These are phyloP conservation scores for Sordariomycetes sp. DNA, from an alignment of 2,329 filamentous ascomycete species.

Conservation along the genomic window DNA sequence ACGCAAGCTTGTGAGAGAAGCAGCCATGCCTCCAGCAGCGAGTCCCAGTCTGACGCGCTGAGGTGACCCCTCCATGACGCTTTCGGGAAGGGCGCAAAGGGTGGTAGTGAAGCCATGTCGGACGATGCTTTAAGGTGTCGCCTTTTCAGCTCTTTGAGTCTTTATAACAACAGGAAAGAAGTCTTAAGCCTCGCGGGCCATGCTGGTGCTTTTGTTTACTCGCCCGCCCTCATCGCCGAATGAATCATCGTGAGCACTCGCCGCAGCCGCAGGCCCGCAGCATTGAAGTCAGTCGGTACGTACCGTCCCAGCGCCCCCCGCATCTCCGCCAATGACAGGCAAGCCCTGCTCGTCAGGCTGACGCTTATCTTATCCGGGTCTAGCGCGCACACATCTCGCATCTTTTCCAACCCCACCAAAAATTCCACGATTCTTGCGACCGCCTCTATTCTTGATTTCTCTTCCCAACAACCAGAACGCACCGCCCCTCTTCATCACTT, in stretches of 20 bases:
- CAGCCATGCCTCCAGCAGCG: conserved; percentile 69
- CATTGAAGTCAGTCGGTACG: conserved; percentile 5
- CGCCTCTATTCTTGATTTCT: conserved; percentile 8
- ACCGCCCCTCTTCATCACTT: conserved; percentile 59
- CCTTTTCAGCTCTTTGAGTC: background rate
- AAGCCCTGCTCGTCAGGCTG: too few species aligned
- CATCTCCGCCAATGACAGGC: conserved; percentile 7
- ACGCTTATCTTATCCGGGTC: too few species aligned
- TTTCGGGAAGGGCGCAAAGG: conserved; percentile 70
- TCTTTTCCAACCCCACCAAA: conserved; percentile 11
- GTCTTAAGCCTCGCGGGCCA: background rate
- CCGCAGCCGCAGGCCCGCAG: background rate
- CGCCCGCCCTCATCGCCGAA: conserved; percentile 19
- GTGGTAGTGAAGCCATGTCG: conserved; percentile 46
- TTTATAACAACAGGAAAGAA: background rate
- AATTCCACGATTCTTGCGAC: too few species aligned
- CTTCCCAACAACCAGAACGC: conserved; percentile 12
- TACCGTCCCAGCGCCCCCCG: conserved; percentile 1
- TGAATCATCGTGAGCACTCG: conserved; percentile 23
- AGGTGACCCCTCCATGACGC: conserved; percentile 57
- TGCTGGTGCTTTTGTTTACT: conserved; percentile 4
- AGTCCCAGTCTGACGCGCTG: conserved; percentile 63
- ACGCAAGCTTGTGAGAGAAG: conserved; percentile 58
- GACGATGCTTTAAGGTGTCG: background rate
- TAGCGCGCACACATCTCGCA: conserved; percentile 10